phyloP scores from a whole-genome alignment of 805 yeast genomes.

The Kockiozyma suomiensis region DNA sequence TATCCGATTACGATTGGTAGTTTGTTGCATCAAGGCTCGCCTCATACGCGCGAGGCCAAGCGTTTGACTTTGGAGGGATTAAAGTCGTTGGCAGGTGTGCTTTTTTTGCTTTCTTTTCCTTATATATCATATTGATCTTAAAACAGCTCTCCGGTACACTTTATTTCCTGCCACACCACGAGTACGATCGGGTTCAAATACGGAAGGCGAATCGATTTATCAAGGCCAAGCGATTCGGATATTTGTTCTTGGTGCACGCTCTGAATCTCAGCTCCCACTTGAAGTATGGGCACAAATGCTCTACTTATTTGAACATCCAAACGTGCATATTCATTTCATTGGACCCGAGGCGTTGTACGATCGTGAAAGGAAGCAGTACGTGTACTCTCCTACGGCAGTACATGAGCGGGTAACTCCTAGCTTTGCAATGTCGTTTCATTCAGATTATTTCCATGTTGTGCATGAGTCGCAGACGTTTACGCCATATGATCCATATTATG shows the following conservation, averaged over 20 bases:
- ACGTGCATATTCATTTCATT: constrained; percentile 84
- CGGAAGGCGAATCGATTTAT: constrained; percentile 51
- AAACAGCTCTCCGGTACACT: constrained; percentile 77
- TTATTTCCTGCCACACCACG: constrained; percentile 65
- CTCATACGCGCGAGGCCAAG: constrained; percentile 82
- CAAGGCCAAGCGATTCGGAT: constrained; percentile 88
- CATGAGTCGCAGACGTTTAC: constrained; percentile 92
- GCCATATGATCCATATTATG: constrained; percentile 97
- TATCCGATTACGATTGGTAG: constrained; percentile 91
- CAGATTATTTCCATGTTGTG: constrained; percentile 86
- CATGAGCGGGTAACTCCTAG: constrained; percentile 59
- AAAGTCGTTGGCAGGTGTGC: constrained; percentile 68
- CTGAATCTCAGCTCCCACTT: constrained; percentile 90
- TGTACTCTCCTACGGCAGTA: constrained; percentile 53
- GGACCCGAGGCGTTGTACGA: constrained; percentile 92
- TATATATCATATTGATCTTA: background rate
- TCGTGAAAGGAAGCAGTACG: constrained; percentile 63
- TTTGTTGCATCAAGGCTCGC: constrained; percentile 79
- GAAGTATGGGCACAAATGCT: constrained; percentile 95
- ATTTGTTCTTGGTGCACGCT: constrained; percentile 86
- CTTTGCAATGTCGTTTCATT: constrained; percentile 75
- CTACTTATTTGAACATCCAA: constrained; percentile 77
- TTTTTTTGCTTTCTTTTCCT: background rate
- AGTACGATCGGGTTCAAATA: constrained; percentile 14
- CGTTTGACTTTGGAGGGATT: constrained; percentile 82